Evolutionary conservation across 768 basidiomycete species (phyloP).

Genomic region (Dioszegia aurantiaca): DNA sequence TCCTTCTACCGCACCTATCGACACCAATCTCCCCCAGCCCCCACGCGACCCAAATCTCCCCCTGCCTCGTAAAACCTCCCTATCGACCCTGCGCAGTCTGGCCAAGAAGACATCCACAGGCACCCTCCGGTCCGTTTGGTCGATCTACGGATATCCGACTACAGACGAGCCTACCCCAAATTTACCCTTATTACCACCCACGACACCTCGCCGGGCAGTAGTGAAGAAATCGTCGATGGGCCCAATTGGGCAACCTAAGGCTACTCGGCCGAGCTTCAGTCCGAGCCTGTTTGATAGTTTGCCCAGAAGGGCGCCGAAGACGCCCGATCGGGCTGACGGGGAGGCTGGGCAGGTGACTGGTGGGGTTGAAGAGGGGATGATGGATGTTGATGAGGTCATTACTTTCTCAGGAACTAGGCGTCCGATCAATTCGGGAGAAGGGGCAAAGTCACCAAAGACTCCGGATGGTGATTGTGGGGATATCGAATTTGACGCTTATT

Average conservation of each 20-base stretch:
- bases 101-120: conserved; percentile 36
- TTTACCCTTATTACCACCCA: conserved; percentile 17
- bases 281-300: conserved; percentile 28
- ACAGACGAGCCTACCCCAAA: conserved; percentile 1
- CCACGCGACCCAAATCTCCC: conserved; percentile 1
- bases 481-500: no score
- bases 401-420: conserved; percentile 5
- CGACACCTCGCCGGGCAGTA: conserved; percentile 19
- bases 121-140: conserved; percentile 33
- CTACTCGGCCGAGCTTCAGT: conserved; percentile 7
- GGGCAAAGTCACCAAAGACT: no score
- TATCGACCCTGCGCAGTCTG: conserved; percentile 35
- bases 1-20: conserved; percentile 2
- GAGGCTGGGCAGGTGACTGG: background rate
- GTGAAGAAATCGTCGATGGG: conserved; percentile 23
- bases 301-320: conserved; percentile 14
- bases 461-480: no score
- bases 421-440: no score
- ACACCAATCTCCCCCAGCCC: conserved; percentile 9
- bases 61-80: conserved; percentile 29
- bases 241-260: conserved; percentile 27
- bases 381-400: conserved; percentile 15
- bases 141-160: background rate
- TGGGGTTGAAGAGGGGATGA: background rate
- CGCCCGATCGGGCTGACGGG: conserved; percentile 9